phyloP scores from a whole-genome alignment of 305 asterid species.

The Fraxinus sp. region DNA sequence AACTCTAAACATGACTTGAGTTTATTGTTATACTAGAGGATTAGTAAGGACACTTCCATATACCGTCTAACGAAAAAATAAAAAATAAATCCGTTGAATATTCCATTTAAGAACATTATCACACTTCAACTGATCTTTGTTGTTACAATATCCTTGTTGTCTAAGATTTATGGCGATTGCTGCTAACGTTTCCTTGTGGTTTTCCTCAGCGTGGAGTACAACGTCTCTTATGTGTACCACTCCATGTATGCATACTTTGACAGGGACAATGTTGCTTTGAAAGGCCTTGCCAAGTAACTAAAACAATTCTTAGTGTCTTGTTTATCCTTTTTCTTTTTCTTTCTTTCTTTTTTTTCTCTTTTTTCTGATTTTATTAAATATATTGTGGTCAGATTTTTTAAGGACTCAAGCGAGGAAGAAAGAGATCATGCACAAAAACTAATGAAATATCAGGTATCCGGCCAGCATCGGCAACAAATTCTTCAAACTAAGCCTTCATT shows the following conservation, averaged over 20 bases:
- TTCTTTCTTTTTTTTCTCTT: background rate
- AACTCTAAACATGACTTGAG: background rate
- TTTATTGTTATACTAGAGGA: background rate
- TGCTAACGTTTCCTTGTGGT: conserved; percentile 11
- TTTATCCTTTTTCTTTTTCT: background rate
- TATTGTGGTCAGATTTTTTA: conserved; percentile 36
- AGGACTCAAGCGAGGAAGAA: conserved; percentile 14
- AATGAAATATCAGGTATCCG: background rate
- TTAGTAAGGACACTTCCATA: background rate
- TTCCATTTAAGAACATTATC: background rate
- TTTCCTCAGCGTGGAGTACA: conserved; percentile 55
- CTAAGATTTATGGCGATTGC: background rate
- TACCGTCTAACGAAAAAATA: too few relatives aligned
- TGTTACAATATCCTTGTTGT: background rate
- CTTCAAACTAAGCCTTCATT: background rate
- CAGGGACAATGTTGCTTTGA: conserved; percentile 62
- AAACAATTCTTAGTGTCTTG: background rate
- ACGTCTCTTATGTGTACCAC: conserved; percentile 61
- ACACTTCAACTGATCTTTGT: background rate
- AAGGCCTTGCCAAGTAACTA: conserved; percentile 57
- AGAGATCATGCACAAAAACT: conserved; percentile 11
- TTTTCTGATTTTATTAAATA: conserved; percentile 5
- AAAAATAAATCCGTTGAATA: background rate
- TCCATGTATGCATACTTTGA: conserved; percentile 63
- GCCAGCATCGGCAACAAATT: background rate